These are phyloP conservation scores for Aspergillus terreus DNA, from an alignment of 2,329 filamentous ascomycete species.

Conservation along the genomic window DNA sequence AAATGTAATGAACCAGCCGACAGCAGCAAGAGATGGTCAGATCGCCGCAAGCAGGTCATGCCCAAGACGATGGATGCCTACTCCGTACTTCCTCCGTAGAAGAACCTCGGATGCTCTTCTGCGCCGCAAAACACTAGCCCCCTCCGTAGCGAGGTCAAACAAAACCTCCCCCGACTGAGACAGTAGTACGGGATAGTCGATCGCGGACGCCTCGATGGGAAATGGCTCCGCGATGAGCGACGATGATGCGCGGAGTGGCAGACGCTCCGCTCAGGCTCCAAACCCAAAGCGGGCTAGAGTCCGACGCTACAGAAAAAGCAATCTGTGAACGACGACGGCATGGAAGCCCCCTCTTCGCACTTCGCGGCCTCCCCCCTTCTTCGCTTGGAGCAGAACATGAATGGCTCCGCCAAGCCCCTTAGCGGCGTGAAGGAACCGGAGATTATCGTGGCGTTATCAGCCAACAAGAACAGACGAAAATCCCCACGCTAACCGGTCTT, in stretches of 20 bases:
- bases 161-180: background rate
- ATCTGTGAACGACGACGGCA: constrained; percentile 16
- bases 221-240: constrained; percentile 16
- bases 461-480: constrained; percentile 8
- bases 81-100: too few species aligned
- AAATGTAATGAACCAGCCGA: too few species aligned
- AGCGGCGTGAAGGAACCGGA: constrained; percentile 18
- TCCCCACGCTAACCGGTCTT: background rate
- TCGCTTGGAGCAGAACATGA: constrained; percentile 11
- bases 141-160: background rate
- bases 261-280: constrained; percentile 9
- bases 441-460: constrained; percentile 21
- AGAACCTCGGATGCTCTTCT: too few species aligned
- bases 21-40: too few species aligned
- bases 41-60: too few species aligned
- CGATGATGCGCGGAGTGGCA: constrained; percentile 14
- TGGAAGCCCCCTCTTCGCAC: background rate
- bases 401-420: constrained; percentile 11
- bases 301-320: constrained; percentile 12
- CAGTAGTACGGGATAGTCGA: background rate
- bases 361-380: constrained; percentile 2
- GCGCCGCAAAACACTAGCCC: too few species aligned
- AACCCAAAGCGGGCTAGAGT: constrained; percentile 12
- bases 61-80: too few species aligned
- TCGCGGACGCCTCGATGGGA: constrained; percentile 11